phyloP scores from a whole-genome alignment of 176 grass and related monocot genomes.

The Carex cristatella region DNA sequence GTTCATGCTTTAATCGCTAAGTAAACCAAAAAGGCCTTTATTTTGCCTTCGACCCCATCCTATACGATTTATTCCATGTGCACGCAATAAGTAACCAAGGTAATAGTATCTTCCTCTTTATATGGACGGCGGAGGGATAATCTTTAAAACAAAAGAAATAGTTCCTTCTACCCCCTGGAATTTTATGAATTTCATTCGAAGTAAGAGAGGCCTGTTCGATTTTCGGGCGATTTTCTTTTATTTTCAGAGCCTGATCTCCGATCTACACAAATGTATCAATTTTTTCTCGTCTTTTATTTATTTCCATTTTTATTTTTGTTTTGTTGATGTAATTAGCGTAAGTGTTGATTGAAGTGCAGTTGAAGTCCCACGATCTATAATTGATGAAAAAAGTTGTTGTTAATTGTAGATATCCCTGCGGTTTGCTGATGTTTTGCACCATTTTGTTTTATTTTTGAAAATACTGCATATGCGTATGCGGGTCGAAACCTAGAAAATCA shows the following conservation, averaged over 20 bases:
- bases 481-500: too few species aligned
- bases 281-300: neutral
- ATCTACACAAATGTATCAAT: constrained; percentile 1
- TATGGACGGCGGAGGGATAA: neutral
- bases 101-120: neutral
- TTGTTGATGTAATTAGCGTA: neutral
- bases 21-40: neutral
- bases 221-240: neutral
- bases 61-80: neutral
- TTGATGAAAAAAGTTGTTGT: neutral
- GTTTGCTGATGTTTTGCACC: neutral
- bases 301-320: neutral
- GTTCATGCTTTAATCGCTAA: too few species aligned
- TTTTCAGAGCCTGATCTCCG: neutral
- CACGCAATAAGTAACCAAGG: neutral
- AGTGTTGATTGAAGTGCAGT: neutral
- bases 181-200: neutral
- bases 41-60: neutral
- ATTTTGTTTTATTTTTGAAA: neutral
- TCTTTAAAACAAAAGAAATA: neutral
- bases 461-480: neutral
- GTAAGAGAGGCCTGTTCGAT: neutral
- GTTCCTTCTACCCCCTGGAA: neutral
- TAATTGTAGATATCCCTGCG: neutral
- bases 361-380: neutral